These are phyloP conservation scores for Metschnikowia henanensis DNA, from an alignment of 805 yeast genomes.

Conservation along the genomic window DNA sequence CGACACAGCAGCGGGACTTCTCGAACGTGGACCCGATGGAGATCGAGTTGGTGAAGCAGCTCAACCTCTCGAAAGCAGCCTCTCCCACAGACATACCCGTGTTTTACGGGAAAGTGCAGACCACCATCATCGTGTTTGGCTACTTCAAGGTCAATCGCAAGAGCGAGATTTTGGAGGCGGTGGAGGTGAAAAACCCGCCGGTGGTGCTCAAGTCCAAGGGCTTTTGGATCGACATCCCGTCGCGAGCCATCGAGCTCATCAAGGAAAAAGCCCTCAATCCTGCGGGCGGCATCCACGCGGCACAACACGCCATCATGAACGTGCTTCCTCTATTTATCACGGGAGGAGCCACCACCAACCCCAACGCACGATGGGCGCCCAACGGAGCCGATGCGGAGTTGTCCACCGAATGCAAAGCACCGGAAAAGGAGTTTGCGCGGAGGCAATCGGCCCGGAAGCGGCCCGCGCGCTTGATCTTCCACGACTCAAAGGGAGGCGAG, in stretches of 20 bases:
- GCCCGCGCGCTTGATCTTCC: constrained; percentile 84
- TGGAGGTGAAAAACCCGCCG: constrained; percentile 91
- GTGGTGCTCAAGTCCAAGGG: constrained; percentile 70
- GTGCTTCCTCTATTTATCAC: constrained; percentile 72
- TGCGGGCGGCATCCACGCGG: constrained; percentile 96
- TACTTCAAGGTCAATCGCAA: constrained; percentile 82
- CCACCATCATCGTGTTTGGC: constrained; percentile 84
- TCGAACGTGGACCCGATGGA: constrained; percentile 89
- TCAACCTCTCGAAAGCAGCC: constrained; percentile 41
- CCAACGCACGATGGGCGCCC: constrained; percentile 31
- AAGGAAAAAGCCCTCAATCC: constrained; percentile 57
- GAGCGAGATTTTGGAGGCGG: constrained; percentile 84
- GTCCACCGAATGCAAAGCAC: constrained; percentile 94
- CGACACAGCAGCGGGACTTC: constrained; percentile 86
- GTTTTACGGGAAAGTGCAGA: constrained; percentile 71
- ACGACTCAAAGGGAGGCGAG: constrained; percentile 81
- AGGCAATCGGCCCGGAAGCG: constrained; percentile 70
- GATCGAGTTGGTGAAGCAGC: constrained; percentile 61
- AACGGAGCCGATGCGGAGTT: constrained; percentile 54
- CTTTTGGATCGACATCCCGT: constrained; percentile 88
- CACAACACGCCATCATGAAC: constrained; percentile 86
- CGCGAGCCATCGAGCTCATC: constrained; percentile 57
- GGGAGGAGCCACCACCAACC: constrained; percentile 56
- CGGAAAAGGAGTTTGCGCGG: constrained; percentile 90
- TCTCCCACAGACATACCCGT: constrained; percentile 49